Percentiles rank a stretch among this genome's conserved stretches.
phyloP scores from a whole-genome alignment of 2,329 filamentous ascomycete genomes.

The Macrophomina tecta region DNA sequence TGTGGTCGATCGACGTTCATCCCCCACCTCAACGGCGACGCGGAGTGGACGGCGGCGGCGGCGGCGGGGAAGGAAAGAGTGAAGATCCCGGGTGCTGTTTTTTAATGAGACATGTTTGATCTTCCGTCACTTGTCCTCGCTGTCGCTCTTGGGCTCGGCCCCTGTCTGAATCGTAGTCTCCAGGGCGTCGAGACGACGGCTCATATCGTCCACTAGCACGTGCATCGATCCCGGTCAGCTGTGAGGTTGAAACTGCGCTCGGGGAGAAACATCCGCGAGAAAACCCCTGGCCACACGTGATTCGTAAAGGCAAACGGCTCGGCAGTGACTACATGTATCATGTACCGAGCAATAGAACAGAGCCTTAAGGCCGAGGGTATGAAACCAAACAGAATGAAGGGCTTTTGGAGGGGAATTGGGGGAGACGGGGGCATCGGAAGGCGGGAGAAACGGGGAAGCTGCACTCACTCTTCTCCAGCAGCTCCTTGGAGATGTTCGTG shows the following conservation, averaged over 20 bases:
- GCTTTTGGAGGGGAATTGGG: neutral
- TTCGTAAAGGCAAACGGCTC: neutral
- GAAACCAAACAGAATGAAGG: neutral
- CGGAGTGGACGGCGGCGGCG: neutral
- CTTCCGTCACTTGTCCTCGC: conserved; percentile 13
- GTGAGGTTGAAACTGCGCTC: neutral
- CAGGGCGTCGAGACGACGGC: conserved; percentile 79
- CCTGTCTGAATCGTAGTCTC: conserved; percentile 73
- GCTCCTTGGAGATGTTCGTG: conserved; percentile 80
- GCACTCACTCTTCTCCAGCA: conserved; percentile 82
- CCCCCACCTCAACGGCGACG: neutral
- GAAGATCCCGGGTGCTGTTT: neutral
- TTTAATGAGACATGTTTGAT: neutral
- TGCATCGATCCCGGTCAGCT: conserved; percentile 2
- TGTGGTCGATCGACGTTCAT: too few species aligned
- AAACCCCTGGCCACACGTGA: conserved; percentile 1
- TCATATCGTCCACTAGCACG: conserved; percentile 88
- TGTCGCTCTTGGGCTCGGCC: conserved; percentile 29
- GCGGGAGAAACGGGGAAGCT: neutral
- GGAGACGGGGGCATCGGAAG: neutral
- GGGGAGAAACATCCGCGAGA: conserved; percentile 3
- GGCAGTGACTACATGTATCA: neutral
- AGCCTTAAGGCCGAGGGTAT: neutral
- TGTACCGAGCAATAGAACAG: neutral
- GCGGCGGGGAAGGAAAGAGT: neutral